These are phyloP conservation scores for Blastobotrys muscicola DNA, from an alignment of 805 yeast genomes.

Conservation along the genomic window DNA sequence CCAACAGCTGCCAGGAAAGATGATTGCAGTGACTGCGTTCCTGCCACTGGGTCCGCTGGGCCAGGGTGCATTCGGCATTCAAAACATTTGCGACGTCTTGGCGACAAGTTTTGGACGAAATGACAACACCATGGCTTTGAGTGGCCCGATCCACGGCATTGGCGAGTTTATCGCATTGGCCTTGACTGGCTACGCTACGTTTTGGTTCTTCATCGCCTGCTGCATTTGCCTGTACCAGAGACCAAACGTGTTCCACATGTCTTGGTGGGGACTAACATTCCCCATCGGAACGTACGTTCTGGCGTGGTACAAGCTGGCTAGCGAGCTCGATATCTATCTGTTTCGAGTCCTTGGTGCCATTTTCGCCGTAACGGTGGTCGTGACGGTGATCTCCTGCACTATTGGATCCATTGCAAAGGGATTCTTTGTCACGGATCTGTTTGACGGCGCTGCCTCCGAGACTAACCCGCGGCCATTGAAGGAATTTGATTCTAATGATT, in stretches of 20 bases:
- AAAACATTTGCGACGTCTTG: slow-evolving; percentile 42
- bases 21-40: slow-evolving; percentile 52
- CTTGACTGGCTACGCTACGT: slow-evolving; percentile 47
- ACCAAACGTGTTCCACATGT: slow-evolving; percentile 35
- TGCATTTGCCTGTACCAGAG: slow-evolving; percentile 29
- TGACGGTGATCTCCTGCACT: slow-evolving; percentile 34
- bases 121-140: slow-evolving; percentile 21
- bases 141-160: slow-evolving; percentile 25
- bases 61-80: slow-evolving; percentile 68
- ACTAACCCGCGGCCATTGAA: slow-evolving; percentile 6
- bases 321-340: slow-evolving; percentile 40
- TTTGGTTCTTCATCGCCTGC: slow-evolving; percentile 40
- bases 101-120: slow-evolving; percentile 16
- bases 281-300: slow-evolving; percentile 78
- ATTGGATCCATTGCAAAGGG: slow-evolving; percentile 23
- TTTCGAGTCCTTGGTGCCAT: slow-evolving; percentile 56
- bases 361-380: slow-evolving; percentile 44
- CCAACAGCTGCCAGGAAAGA: slow-evolving; percentile 47
- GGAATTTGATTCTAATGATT: too few relatives aligned
- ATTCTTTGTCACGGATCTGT: slow-evolving; percentile 3
- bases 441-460: slow-evolving; percentile 10
- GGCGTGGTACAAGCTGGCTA: slow-evolving; percentile 45
- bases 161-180: slow-evolving; percentile 37
- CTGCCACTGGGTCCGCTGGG: slow-evolving; percentile 80
- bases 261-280: slow-evolving; percentile 83